These are phyloP conservation scores for Geosmithia morbida DNA, from an alignment of 2,329 filamentous ascomycete species.

Conservation along the genomic window DNA sequence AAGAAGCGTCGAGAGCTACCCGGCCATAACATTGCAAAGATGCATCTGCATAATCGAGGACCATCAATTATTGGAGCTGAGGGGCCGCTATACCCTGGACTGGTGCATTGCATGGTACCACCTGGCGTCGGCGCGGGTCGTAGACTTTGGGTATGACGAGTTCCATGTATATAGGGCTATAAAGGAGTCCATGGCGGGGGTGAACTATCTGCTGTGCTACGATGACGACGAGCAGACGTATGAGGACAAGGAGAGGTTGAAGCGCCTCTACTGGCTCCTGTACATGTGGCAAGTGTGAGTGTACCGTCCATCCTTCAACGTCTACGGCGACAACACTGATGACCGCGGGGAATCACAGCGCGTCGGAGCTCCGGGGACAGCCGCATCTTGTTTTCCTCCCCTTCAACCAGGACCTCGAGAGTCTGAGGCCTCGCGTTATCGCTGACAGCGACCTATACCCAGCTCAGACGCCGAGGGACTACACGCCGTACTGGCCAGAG, in stretches of 20 bases:
- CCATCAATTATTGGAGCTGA: conserved; percentile 9
- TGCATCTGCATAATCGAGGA: conserved; percentile 15
- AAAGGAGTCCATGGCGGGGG: conserved; percentile 2
- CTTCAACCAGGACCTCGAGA: background rate
- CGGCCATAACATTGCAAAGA: conserved; percentile 11
- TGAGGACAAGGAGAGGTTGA: conserved; percentile 13
- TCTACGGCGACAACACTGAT: background rate
- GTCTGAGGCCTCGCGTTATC: conserved; percentile 11
- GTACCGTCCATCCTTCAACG: background rate
- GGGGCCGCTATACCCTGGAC: conserved; percentile 13
- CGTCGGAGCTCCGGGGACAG: conserved; percentile 1
- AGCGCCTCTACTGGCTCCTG: conserved; percentile 18
- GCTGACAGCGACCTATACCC: conserved; percentile 16
- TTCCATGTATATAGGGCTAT: conserved; percentile 3
- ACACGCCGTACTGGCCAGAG: conserved; percentile 14
- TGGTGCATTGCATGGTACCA: conserved; percentile 22
- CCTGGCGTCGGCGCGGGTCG: conserved; percentile 10
- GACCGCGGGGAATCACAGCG: background rate
- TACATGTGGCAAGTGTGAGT: conserved; percentile 14
- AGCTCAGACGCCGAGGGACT: background rate
- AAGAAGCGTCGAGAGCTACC: conserved; percentile 7
- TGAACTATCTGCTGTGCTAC: conserved; percentile 1
- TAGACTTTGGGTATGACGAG: conserved; percentile 5
- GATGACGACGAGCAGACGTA: background rate
- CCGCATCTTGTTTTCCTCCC: background rate